These are phyloP conservation scores for Boeremia exigua DNA, from an alignment of 2,329 filamentous ascomycete species.

Conservation along the genomic window DNA sequence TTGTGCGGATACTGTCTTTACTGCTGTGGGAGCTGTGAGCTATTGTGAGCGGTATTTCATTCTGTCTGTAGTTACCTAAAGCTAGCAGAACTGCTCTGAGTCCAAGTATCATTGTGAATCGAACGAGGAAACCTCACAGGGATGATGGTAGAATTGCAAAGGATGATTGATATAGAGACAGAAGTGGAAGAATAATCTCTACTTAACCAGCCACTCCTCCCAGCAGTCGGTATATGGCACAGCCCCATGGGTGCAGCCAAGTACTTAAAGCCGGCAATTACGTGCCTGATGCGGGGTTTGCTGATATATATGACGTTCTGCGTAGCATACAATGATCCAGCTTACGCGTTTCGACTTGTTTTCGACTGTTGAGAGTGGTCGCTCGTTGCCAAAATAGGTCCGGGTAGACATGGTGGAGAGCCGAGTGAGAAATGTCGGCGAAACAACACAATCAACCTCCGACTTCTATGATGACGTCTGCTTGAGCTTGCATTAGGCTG, in stretches of 20 bases:
- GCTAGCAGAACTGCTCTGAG: conserved; percentile 16
- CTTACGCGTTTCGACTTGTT: conserved; percentile 33
- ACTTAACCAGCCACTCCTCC: conserved; percentile 5
- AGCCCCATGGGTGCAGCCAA: conserved; percentile 15
- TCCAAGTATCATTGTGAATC: conserved; percentile 16
- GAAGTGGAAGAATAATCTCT: background rate
- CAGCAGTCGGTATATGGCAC: conserved; percentile 1
- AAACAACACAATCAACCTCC: conserved; percentile 27
- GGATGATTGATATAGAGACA: background rate
- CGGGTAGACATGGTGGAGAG: conserved; percentile 37
- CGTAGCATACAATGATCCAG: conserved; percentile 16
- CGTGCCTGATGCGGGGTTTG: conserved; percentile 10
- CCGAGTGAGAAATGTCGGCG: conserved; percentile 37
- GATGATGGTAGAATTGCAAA: background rate
- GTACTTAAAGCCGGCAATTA: conserved; percentile 4
- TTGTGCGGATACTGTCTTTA: conserved; percentile 22
- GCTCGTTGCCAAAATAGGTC: conserved; percentile 15
- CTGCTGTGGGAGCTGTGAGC: conserved; percentile 16
- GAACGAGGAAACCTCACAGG: background rate
- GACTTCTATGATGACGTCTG: conserved; percentile 16
- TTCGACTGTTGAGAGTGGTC: conserved; percentile 20
- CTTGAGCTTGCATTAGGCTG: background rate
- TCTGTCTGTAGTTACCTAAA: conserved; percentile 15
- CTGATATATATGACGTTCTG: conserved; percentile 24
- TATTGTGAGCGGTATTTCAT: background rate